phyloP scores from a whole-genome alignment of 2,329 filamentous ascomycete genomes.

The Aspergillus sp. region DNA sequence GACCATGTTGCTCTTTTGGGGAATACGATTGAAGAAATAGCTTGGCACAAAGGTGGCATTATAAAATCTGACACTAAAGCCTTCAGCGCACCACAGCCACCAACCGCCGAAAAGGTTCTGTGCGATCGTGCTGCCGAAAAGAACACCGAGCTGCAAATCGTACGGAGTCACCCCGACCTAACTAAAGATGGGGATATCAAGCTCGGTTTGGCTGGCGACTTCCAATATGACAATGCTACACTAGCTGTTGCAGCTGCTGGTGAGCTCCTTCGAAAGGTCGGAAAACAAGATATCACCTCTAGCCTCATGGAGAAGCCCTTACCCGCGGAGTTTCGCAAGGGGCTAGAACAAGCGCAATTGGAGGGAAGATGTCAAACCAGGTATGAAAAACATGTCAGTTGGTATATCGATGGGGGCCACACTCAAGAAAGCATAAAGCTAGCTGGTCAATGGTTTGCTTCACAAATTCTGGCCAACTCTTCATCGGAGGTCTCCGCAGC shows the following conservation, averaged over 20 bases:
- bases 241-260: slow-evolving; percentile 55
- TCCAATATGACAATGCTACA: slow-evolving; percentile 64
- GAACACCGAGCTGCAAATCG: slow-evolving; percentile 48
- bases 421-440: slow-evolving; percentile 79
- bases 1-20: slow-evolving; percentile 84
- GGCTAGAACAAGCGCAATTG: slow-evolving; percentile 66
- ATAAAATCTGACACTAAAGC: slow-evolving; percentile 67
- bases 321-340: slow-evolving; percentile 62
- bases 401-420: slow-evolving; percentile 87
- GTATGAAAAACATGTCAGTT: slow-evolving; percentile 58
- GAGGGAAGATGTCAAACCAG: slow-evolving; percentile 77
- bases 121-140: slow-evolving; percentile 55
- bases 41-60: slow-evolving; percentile 91
- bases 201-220: slow-evolving; percentile 61
- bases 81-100: slow-evolving; percentile 62
- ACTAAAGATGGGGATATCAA: slow-evolving; percentile 45
- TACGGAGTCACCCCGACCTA: slow-evolving; percentile 50
- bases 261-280: slow-evolving; percentile 40
- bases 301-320: slow-evolving; percentile 46
- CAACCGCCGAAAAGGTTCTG: slow-evolving; percentile 56
- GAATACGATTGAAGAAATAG: slow-evolving; percentile 74
- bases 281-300: slow-evolving; percentile 36
- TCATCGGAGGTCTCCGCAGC: slow-evolving; percentile 28
- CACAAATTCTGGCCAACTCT: slow-evolving; percentile 43
- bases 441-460: slow-evolving; percentile 74